Conservation (phyloP, 306 rosid species). For the Acacia melanoxylon region DNA sequence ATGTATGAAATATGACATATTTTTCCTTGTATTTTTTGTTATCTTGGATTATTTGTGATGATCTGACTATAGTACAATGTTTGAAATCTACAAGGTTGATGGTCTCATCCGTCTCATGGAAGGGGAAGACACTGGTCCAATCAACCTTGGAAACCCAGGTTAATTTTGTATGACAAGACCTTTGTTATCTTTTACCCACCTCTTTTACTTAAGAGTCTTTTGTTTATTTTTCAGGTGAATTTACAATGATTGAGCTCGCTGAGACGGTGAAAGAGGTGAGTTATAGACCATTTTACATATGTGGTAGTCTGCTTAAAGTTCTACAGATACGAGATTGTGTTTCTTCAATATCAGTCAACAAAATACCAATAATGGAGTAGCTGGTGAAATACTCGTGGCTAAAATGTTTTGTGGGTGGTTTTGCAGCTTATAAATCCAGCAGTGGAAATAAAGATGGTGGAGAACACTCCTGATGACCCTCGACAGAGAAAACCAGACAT, state of each 20-base stretch:
- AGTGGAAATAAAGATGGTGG: conserved; percentile 73
- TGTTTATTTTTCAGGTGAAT: conserved; percentile 64
- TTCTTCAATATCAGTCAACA: background rate
- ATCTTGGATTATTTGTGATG: conserved; percentile 4
- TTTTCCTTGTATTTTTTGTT: background rate
- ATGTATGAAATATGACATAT: conserved; percentile 16
- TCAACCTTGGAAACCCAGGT: conserved; percentile 91
- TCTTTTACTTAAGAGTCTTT: conserved; percentile 11
- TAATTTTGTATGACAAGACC: background rate
- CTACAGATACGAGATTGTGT: background rate
- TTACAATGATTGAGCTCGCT: conserved; percentile 93
- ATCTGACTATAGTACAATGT: conserved; percentile 6
- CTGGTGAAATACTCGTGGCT: conserved; percentile 2
- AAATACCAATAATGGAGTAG: background rate
- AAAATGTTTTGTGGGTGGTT: conserved; percentile 22
- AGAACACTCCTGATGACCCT: conserved; percentile 88
- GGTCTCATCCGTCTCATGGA: conserved; percentile 84
- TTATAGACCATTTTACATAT: conserved; percentile 9
- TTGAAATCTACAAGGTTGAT: conserved; percentile 59
- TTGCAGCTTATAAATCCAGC: conserved; percentile 74
- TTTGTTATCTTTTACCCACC: background rate
- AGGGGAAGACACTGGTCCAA: conserved; percentile 80
- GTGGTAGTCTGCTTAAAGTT: background rate
- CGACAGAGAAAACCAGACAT: conserved; percentile 83
- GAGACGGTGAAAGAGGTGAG: conserved; percentile 91